Evolutionary conservation across 2,329 filamentous ascomycete species (phyloP).

Genomic region (Thelonectria olida): DNA sequence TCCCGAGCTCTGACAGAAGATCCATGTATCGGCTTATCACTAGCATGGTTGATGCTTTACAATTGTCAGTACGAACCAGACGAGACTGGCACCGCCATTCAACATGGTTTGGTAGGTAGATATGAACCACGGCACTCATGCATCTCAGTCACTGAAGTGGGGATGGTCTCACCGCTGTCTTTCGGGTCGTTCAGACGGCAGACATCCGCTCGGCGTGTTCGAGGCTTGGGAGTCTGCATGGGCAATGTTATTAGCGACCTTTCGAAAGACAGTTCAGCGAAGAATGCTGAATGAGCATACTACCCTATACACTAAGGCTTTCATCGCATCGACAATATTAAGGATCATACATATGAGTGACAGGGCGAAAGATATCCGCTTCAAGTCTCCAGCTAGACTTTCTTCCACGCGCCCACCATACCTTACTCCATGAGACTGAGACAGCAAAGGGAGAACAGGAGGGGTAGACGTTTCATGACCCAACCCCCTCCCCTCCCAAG

Average conservation of each 20-base stretch:
- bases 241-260: not conserved
- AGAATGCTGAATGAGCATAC: not conserved
- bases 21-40: not conserved
- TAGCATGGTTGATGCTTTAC: constrained; percentile 1
- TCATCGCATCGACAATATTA: not conserved
- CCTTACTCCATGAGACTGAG: not conserved
- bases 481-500: not conserved
- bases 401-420: not conserved
- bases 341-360: not conserved
- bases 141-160: constrained; percentile 30
- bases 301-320: not conserved
- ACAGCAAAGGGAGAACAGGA: not conserved
- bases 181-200: constrained; percentile 19
- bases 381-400: not conserved
- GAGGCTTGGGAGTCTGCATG: not conserved
- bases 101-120: constrained; percentile 24
- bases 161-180: constrained; percentile 25
- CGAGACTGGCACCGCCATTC: constrained; percentile 23
- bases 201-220: constrained; percentile 4
- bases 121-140: constrained; percentile 33
- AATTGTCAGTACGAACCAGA: not conserved
- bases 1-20: not conserved
- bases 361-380: not conserved
- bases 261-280: not conserved
- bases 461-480: not conserved